phyloP scores from a whole-genome alignment of 345 rosid species.

The Eucalyptus curtisii region DNA sequence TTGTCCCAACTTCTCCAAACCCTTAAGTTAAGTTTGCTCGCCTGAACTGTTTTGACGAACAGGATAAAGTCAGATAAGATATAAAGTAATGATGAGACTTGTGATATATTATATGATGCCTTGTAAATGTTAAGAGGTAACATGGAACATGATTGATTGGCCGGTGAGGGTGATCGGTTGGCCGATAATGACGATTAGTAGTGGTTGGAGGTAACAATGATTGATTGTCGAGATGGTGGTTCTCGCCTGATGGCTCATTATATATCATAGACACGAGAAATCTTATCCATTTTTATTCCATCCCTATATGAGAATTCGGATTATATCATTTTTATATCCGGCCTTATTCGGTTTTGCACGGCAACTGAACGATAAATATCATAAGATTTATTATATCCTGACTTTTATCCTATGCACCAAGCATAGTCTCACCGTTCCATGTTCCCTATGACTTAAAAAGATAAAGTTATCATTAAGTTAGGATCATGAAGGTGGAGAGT shows the following conservation, averaged over 20 bases:
- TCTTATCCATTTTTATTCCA: too few relatives aligned
- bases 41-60: too few relatives aligned
- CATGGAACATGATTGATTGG: neutral
- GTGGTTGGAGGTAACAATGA: neutral
- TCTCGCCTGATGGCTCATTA: fast-evolving
- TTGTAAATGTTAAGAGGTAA: neutral
- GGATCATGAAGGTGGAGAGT: too few relatives aligned
- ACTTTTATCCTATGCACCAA: too few relatives aligned
- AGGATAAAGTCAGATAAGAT: too few relatives aligned
- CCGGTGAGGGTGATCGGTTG: neutral
- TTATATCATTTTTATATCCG: fast-evolving
- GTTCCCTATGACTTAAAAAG: neutral
- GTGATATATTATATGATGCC: too few relatives aligned
- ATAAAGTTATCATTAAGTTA: too few relatives aligned
- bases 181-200: neutral
- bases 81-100: too few relatives aligned
- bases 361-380: fast-evolving
- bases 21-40: neutral
- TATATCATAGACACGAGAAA: too few relatives aligned
- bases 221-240: fast-evolving
- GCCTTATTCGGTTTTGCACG: fast-evolving
- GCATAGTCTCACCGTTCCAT: fast-evolving
- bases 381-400: too few relatives aligned
- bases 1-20: neutral
- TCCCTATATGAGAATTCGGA: fast-evolving